Percentiles rank a stretch among this genome's conserved stretches.
phyloP scores from a whole-genome alignment of 441 rosid species.

The Bocquillonia castaneifolia region DNA sequence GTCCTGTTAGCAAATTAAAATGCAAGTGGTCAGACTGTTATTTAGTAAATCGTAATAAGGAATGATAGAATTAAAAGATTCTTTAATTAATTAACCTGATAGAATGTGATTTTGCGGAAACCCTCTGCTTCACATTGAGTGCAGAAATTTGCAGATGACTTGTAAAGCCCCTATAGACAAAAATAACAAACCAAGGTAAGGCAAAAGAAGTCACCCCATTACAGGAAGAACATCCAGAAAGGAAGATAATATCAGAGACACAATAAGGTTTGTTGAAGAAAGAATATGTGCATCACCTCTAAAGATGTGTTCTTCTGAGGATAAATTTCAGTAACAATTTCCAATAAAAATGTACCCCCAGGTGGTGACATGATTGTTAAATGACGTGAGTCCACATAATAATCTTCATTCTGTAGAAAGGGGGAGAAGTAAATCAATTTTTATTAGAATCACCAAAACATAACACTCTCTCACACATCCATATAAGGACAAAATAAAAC shows the following conservation, averaged over 20 bases:
- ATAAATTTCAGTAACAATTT: conserved; percentile 72
- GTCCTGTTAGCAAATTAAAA: conserved; percentile 47
- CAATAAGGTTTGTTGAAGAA: background rate
- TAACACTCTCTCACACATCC: background rate
- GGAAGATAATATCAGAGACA: background rate
- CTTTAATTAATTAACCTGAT: conserved; percentile 50
- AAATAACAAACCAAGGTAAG: conserved; percentile 6
- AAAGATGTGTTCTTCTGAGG: conserved; percentile 93
- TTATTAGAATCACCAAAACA: background rate
- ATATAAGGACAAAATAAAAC: background rate
- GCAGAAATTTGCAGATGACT: conserved; percentile 87
- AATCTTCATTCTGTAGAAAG: conserved; percentile 56
- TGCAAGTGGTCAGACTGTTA: conserved; percentile 13
- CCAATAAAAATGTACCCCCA: conserved; percentile 53
- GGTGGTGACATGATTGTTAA: conserved; percentile 66
- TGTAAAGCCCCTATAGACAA: conserved; percentile 75
- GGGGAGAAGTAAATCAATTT: background rate
- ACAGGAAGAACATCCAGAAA: background rate
- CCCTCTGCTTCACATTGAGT: conserved; percentile 99
- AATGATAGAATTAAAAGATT: conserved; percentile 14
- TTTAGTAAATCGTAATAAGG: background rate
- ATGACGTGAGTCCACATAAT: conserved; percentile 55
- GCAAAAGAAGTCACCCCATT: background rate
- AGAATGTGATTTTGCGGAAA: conserved; percentile 83
- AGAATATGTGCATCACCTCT: conserved; percentile 44